Conservation (phyloP, 768 basidiomycete species). For the Boletus huronensis region DNA sequence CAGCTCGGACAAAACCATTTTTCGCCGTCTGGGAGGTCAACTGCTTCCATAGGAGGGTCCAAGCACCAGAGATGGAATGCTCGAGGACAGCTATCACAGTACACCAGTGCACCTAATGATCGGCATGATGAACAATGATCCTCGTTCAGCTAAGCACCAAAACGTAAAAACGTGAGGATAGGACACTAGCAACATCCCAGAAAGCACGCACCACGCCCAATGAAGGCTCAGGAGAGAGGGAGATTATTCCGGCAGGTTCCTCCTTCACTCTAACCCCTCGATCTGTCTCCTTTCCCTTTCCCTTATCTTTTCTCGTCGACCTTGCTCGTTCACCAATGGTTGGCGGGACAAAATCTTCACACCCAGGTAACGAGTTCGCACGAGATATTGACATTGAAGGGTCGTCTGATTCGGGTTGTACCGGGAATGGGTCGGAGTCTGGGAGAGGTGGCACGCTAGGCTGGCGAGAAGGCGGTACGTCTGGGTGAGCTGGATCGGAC, state of each 20-base stretch:
- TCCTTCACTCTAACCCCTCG: constrained; percentile 41
- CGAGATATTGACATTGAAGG: constrained; percentile 52
- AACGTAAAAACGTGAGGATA: constrained; percentile 15
- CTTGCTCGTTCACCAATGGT: constrained; percentile 26
- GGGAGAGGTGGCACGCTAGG: constrained; percentile 39
- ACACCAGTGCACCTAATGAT: constrained; percentile 80
- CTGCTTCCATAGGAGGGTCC: constrained; percentile 88
- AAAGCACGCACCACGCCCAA: constrained; percentile 36
- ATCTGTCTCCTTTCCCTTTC: constrained; percentile 46
- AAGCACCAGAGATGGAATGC: constrained; percentile 97
- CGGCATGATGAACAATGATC: constrained; percentile 86
- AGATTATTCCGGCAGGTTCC: constrained; percentile 36
- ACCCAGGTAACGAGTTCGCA: constrained; percentile 49
- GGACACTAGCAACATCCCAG: constrained; percentile 2
- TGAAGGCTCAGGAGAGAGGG: constrained; percentile 36
- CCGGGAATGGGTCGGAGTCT: constrained; percentile 51
- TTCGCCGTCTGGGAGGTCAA: constrained; percentile 78
- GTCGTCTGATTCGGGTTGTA: constrained; percentile 58
- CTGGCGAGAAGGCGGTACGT: constrained; percentile 36
- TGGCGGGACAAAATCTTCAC: constrained; percentile 24
- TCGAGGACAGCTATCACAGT: constrained; percentile 95
- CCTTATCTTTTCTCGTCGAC: constrained; percentile 39
- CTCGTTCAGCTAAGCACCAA: constrained; percentile 52
- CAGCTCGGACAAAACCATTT: constrained; percentile 82
- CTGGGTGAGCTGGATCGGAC: constrained; percentile 40